Percentiles rank a stretch among this genome's conserved stretches.
Evolutionary conservation across 148 eudicot species (phyloP).

Genomic region (Rhododendron ovatum): DNA sequence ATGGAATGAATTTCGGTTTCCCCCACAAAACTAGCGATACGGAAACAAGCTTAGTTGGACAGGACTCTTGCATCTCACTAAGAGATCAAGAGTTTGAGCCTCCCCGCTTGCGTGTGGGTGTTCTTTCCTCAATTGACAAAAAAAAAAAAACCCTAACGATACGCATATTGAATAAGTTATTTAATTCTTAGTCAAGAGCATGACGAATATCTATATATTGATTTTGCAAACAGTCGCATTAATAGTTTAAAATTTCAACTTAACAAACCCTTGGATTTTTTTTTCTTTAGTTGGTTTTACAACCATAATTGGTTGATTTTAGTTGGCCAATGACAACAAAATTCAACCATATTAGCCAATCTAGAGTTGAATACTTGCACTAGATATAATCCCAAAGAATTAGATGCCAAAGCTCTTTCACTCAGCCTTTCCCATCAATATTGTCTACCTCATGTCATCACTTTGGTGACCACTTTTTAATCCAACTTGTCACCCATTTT

Average conservation of each 20-base stretch:
- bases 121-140: too few relatives aligned
- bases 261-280: neutral
- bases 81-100: too few relatives aligned
- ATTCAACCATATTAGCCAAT: neutral
- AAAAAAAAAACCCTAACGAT: too few relatives aligned
- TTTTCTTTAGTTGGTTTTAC: neutral
- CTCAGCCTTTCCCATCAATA: neutral
- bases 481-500: neutral
- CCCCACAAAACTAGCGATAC: too few relatives aligned
- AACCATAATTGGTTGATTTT: neutral
- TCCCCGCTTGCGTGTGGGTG: too few relatives aligned
- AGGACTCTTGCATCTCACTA: too few relatives aligned
- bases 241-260: neutral
- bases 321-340: neutral
- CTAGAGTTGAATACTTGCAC: neutral
- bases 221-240: neutral
- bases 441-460: neutral
- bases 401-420: neutral
- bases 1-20: too few relatives aligned
- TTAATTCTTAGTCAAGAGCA: neutral
- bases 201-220: neutral
- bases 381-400: neutral
- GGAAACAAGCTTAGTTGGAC: too few relatives aligned
- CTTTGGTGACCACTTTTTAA: neutral
- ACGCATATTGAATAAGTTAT: too few relatives aligned